Evolutionary conservation across 2,329 filamentous ascomycete genomes (phyloP).

Genomic region (Bipolaris bicolor): DNA sequence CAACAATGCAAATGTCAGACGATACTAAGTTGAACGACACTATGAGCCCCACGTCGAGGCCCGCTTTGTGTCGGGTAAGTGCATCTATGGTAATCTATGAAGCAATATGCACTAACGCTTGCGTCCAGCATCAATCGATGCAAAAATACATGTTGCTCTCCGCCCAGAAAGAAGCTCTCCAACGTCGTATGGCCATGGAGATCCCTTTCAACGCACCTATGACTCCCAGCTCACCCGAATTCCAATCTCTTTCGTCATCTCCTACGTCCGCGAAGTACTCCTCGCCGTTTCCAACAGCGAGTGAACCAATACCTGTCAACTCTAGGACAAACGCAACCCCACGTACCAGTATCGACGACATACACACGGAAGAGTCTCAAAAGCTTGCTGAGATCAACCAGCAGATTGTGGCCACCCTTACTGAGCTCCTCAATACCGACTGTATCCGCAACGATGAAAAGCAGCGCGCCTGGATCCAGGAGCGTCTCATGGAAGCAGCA

Average conservation of each 20-base stretch:
- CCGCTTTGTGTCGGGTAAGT: constrained; percentile 32
- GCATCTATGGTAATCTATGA: neutral
- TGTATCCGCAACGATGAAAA: constrained; percentile 55
- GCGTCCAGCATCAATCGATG: constrained; percentile 38
- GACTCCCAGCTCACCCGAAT: constrained; percentile 44
- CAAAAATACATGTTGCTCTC: constrained; percentile 51
- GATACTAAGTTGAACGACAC: constrained; percentile 8
- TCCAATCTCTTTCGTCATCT: constrained; percentile 45
- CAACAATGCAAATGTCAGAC: constrained; percentile 6
- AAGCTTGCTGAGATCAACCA: constrained; percentile 58
- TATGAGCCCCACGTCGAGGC: constrained; percentile 31
- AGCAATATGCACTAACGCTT: constrained; percentile 18
- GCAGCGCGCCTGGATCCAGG: constrained; percentile 58
- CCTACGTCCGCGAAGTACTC: constrained; percentile 35
- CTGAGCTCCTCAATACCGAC: constrained; percentile 61
- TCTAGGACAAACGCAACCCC: constrained; percentile 21
- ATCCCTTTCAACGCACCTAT: constrained; percentile 42
- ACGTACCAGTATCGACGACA: constrained; percentile 33
- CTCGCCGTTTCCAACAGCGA: constrained; percentile 31
- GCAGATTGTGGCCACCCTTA: constrained; percentile 61
- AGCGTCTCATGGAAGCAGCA: constrained; percentile 60
- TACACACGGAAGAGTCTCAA: constrained; percentile 52
- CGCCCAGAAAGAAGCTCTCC: constrained; percentile 50
- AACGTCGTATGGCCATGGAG: constrained; percentile 48
- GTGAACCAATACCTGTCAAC: constrained; percentile 32